Conservation (phyloP, 371 early-diverging fungal genomes). For the Parasitella parasitica region DNA sequence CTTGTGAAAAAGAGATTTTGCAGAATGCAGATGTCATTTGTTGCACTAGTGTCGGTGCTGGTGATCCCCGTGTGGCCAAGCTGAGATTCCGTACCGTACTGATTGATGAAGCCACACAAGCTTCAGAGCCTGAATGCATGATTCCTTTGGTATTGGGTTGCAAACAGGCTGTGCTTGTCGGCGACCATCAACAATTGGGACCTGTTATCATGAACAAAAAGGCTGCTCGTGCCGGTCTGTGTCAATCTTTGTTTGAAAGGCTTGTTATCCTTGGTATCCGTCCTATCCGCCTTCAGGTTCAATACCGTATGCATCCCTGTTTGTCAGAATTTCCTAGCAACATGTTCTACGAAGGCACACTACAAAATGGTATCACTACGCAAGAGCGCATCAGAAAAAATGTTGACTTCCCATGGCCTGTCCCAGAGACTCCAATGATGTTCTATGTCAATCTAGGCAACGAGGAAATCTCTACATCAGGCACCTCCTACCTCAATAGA, state of each 20-base stretch:
- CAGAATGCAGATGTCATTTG: conserved; percentile 96
- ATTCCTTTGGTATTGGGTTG: conserved; percentile 96
- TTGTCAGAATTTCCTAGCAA: conserved; percentile 97
- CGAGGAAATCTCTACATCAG: conserved; percentile 95
- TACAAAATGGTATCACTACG: conserved; percentile 94
- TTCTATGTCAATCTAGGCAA: conserved; percentile 92
- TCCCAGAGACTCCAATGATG: conserved; percentile 92
- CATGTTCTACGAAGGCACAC: conserved; percentile 98
- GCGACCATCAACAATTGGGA: conserved; percentile 99
- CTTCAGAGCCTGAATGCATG: conserved; percentile 97
- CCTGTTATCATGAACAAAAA: conserved; percentile 98
- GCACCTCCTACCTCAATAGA: conserved; percentile 96
- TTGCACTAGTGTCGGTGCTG: conserved; percentile 98
- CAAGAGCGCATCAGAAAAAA: conserved; percentile 85
- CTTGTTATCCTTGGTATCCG: conserved; percentile 89
- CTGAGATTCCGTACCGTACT: conserved; percentile 92
- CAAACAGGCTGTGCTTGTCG: conserved; percentile 96
- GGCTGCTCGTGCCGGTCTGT: conserved; percentile 92
- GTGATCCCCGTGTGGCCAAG: conserved; percentile 89
- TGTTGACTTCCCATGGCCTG: conserved; percentile 96
- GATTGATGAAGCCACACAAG: conserved; percentile 98
- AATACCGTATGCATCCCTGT: conserved; percentile 99
- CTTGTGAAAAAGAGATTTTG: conserved; percentile 89
- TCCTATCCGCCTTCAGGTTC: conserved; percentile 94
- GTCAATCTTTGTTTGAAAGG: conserved; percentile 97